phyloP scores from a whole-genome alignment of 306 rosid species.

The Vigna trinervia region DNA sequence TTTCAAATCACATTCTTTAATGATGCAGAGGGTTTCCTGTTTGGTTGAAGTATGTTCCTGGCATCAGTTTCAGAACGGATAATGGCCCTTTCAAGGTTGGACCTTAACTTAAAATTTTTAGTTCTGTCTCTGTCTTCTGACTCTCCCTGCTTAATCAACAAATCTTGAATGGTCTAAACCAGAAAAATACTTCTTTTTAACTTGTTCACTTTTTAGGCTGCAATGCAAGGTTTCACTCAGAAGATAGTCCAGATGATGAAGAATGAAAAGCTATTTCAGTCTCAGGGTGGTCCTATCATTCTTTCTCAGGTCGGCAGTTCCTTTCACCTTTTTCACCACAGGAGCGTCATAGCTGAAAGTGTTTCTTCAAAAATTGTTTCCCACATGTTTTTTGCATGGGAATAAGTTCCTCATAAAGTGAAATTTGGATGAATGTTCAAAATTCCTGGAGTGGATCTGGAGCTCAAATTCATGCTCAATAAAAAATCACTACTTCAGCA shows the following conservation, averaged over 20 bases:
- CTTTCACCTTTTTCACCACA: conserved; percentile 23
- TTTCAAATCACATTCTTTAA: conserved; percentile 23
- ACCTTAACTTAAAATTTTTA: not conserved
- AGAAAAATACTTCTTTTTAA: conserved; percentile 6
- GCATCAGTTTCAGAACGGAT: conserved; percentile 94
- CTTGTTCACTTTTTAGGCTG: conserved; percentile 56
- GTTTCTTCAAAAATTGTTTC: conserved; percentile 35
- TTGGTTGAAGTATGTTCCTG: conserved; percentile 97
- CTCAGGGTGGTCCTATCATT: conserved; percentile 98
- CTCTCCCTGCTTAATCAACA: conserved; percentile 2
- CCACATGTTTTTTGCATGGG: conserved; percentile 25
- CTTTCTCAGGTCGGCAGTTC: conserved; percentile 77
- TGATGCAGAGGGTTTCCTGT: conserved; percentile 90
- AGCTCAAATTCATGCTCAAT: too few species aligned
- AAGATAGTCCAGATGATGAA: conserved; percentile 94
- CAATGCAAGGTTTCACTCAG: conserved; percentile 93
- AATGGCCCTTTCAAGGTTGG: conserved; percentile 92
- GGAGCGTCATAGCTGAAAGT: not conserved
- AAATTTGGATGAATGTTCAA: not conserved
- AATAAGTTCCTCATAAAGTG: conserved; percentile 16
- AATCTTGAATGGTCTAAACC: not conserved
- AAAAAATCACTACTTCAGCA: not conserved
- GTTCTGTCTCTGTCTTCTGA: conserved; percentile 15
- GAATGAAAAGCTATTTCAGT: conserved; percentile 78
- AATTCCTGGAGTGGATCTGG: not conserved